Evolutionary conservation across 345 rosid species (phyloP).

Genomic region (Pseudoturritis turrita): DNA sequence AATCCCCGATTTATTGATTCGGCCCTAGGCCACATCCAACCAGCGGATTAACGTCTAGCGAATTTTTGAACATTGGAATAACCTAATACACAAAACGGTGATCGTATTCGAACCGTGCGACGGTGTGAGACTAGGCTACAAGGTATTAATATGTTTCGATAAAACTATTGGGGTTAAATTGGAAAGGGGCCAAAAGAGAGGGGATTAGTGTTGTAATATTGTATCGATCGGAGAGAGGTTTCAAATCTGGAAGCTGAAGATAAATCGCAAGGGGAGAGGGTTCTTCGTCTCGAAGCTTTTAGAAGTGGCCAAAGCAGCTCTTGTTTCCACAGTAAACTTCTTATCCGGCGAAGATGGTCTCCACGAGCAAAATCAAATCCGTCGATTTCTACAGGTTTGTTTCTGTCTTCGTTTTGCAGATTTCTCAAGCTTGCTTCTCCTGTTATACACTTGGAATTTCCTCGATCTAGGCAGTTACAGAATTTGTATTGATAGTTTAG

Average conservation of each 20-base stretch:
- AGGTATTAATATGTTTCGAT: background rate
- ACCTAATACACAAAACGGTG: no score
- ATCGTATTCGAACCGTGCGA: no score
- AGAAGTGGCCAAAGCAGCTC: slow-evolving; percentile 8
- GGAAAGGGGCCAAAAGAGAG: background rate
- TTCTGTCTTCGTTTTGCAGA: background rate
- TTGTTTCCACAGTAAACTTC: slow-evolving; percentile 6
- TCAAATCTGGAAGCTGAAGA: slow-evolving; percentile 24
- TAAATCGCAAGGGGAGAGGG: slow-evolving; percentile 1
- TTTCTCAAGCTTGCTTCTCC: background rate
- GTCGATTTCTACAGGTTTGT: slow-evolving; percentile 71
- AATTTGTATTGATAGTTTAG: background rate
- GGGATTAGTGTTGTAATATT: background rate
- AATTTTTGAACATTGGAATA: no score
- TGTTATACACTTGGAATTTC: background rate
- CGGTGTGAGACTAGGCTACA: no score
- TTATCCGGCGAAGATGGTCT: slow-evolving; percentile 43
- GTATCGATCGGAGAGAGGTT: slow-evolving; percentile 3
- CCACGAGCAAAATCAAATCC: slow-evolving; percentile 60
- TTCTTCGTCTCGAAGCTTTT: slow-evolving; percentile 17
- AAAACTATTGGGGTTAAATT: background rate
- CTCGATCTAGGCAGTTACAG: slow-evolving; percentile 12
- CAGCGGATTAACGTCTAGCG: no score
- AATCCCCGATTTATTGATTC: no score
- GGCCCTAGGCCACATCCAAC: no score